Conservation (phyloP, 352 stramenopile genomes). For the Globisporangium rhizosaccharum region DNA sequence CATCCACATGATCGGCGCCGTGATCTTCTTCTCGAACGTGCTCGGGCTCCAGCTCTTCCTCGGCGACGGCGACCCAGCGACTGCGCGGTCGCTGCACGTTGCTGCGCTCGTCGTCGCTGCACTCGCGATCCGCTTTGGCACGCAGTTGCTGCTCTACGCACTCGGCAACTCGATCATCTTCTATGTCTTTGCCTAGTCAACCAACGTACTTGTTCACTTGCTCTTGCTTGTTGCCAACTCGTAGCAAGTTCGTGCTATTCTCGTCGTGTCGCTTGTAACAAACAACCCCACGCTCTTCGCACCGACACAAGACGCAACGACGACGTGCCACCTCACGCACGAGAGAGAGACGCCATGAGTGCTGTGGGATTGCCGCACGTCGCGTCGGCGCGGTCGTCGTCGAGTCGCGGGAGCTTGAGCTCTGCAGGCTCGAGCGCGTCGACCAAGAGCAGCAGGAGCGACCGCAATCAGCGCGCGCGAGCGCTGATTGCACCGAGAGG, state of each 20-base stretch:
- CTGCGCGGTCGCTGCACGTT: constrained; percentile 26
- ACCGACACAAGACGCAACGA: constrained; percentile 1
- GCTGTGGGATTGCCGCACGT: constrained; percentile 49
- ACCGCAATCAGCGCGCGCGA: constrained; percentile 21
- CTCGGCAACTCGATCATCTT: constrained; percentile 74
- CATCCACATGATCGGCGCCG: constrained; percentile 70
- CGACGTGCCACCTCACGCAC: not conserved
- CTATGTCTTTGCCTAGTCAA: constrained; percentile 50
- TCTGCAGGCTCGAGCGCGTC: constrained; percentile 40
- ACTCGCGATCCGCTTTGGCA: constrained; percentile 30
- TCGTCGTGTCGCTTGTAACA: no score
- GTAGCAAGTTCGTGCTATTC: no score
- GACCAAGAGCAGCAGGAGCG: constrained; percentile 27
- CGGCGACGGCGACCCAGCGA: constrained; percentile 33
- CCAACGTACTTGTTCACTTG: no score
- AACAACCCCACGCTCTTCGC: no score
- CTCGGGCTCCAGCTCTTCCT: constrained; percentile 68
- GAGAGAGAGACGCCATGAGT: constrained; percentile 11
- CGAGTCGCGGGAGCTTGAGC: constrained; percentile 31
- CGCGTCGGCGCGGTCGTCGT: constrained; percentile 35
- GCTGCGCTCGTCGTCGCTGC: constrained; percentile 34
- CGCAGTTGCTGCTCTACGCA: constrained; percentile 56
- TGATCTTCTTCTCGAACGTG: constrained; percentile 72
- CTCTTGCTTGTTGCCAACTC: no score
- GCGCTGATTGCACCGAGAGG: not conserved